Base-by-base conservation (phyloP, 768 basidiomycete genomes). In the Chalciporus piperatus region DNA sequence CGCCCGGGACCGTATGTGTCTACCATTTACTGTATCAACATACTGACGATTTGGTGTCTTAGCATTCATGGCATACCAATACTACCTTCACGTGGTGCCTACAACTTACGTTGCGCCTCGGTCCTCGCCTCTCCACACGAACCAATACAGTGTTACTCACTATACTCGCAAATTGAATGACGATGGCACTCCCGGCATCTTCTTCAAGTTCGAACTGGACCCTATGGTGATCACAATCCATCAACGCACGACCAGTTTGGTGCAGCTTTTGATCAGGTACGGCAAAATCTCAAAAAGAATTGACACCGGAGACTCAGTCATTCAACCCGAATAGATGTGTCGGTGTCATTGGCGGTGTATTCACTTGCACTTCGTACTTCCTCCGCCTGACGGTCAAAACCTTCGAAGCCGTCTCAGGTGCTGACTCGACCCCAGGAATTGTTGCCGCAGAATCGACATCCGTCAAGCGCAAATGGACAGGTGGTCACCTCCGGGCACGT, bases 161-260 rank as follows among this genome's bases (percentile, higher is more conserved):
- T 96, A 98, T 59, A 84, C 81, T 2, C 83, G 90, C 27, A 76
- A 80, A 16, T 73, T 97, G 3, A 73, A 82, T 17, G 88, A 91
- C 63, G 82, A 89, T 14, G 91, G 89, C 7, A 86, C 92, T 0
- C 96, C 96, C 0, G 95, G 91, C 14, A 96, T 98, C 65, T 98
- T 96, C 77, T 97, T 98, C 86, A 97, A 98, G 70, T 98, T 92
- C 67, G 95, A 99, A 52, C 72, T 98, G 33, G 96, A 99, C 64
- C 93, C 95, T 1, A 79, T 98, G 71, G 76, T 81, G 20, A 77
- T 98, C 52, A 87, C 83, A 0, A 83, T 98, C 48, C 81, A 89
- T 61, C 94, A 98, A 70, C 83, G 93, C 16, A 98, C 96, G 17
- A 92, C 88, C 0, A 76, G 82, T 1, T 72, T 99, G 45, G 62